Base-by-base conservation (phyloP, 768 basidiomycete species). In the Tylopilus subfusipes region DNA sequence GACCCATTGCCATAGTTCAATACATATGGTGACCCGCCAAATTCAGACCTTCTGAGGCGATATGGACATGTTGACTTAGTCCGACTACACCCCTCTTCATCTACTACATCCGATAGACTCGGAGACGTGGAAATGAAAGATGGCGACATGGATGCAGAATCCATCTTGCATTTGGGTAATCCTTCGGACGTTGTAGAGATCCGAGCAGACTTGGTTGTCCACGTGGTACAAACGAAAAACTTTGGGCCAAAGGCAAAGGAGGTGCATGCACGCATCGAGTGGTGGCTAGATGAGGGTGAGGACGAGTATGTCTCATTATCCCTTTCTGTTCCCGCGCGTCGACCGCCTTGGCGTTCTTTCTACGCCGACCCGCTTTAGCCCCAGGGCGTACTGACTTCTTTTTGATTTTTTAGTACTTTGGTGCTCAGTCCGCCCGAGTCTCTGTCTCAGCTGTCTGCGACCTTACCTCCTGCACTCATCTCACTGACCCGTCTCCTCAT, bases 11-110 rank as follows among this genome's bases (percentile, higher is more conserved):
- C 31, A 21, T 60, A 95, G 93, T 93, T 86, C 83, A 98, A 98
- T 69, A 98, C 96, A 0, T 99, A 98, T 68, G 92, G 88, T 25
- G 90, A 95, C 64, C 86, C 84, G 2, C 93, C 96, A 6, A 98
- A 98, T 66, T 82, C 90, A 8, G 95, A 95, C 61, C 81, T 99
- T 9, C 79, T 99, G n/a, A 83, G 97, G 42, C 83, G 90, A 52
- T 98, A 96, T 64, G 97, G 97, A 1, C 90, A 98, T 64, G 86
- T 96, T 50, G 97, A 98, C 70, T 64, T 84, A 27, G 68, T 94
- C 18, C 80, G 78, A 10, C 67, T 88, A 16, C 72, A 79, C 0
- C 59, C 76, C 74, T 76, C 21, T 42, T 24, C 38, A 22, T 55
- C 53, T 13, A 4, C 14, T 42, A 45, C 29, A 13, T 36, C 29